These are phyloP conservation scores for Trypanosoma grayi DNA, from an alignment of 208 protist species.

Conservation along the genomic window DNA sequence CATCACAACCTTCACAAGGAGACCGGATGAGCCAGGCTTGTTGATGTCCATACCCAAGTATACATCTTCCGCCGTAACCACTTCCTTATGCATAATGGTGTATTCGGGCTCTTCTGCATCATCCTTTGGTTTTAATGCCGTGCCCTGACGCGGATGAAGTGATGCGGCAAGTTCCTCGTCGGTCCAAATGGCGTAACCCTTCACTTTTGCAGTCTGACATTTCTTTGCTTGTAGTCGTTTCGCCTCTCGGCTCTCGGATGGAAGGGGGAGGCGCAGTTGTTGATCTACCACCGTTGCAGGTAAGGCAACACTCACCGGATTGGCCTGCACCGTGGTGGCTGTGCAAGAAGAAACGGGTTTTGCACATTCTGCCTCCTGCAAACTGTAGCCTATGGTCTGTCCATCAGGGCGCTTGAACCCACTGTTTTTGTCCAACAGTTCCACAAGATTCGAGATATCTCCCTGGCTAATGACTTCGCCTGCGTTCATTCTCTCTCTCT, in stretches of 20 bases:
- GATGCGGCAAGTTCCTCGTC: constrained; percentile 60
- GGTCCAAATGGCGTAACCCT: constrained; percentile 81
- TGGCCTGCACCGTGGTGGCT: constrained; percentile 1
- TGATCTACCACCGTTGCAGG: constrained; percentile 76
- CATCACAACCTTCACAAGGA: constrained; percentile 77
- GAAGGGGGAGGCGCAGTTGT: constrained; percentile 64
- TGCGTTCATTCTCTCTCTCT: background rate
- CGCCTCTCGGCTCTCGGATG: constrained; percentile 58
- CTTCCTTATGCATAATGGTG: constrained; percentile 78
- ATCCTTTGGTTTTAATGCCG: constrained; percentile 15
- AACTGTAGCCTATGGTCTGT: constrained; percentile 71
- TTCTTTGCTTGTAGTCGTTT: constrained; percentile 19
- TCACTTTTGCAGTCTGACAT: constrained; percentile 24
- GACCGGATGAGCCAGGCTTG: constrained; percentile 45
- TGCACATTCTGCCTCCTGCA: constrained; percentile 24
- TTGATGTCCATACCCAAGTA: constrained; percentile 82
- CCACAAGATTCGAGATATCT: constrained; percentile 56
- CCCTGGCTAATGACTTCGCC: constrained; percentile 27
- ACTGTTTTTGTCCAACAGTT: constrained; percentile 75
- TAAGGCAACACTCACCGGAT: constrained; percentile 53
- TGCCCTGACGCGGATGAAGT: constrained; percentile 22
- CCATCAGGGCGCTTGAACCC: constrained; percentile 60
- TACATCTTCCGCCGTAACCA: constrained; percentile 75
- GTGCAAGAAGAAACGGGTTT: background rate
- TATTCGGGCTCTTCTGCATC: constrained; percentile 53